Conservation (phyloP, 176 grass and related monocot species). For the Phyllostachys edulis region DNA sequence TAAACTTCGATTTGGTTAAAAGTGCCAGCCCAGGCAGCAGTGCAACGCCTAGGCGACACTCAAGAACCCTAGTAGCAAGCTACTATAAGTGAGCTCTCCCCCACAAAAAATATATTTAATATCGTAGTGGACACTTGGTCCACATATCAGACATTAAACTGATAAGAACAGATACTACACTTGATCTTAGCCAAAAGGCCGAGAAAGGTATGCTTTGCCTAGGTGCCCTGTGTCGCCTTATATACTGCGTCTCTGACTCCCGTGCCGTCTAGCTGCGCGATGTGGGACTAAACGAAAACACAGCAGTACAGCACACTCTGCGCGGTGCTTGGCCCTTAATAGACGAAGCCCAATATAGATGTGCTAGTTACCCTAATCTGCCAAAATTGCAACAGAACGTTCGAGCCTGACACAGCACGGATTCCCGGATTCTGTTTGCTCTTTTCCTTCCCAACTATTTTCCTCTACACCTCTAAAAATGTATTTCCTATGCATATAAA, state of each 20-base stretch:
- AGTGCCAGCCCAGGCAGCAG: not conserved
- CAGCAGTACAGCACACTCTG: not conserved
- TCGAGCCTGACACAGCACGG: not conserved
- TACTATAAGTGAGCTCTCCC: not conserved
- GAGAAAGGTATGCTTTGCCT: conserved; percentile 54
- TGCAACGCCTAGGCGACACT: conserved; percentile 12
- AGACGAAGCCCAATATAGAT: not conserved
- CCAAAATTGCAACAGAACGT: not conserved
- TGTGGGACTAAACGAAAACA: not conserved
- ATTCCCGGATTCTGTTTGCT: not conserved
- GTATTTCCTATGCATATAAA: too few relatives aligned
- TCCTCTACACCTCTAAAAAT: not conserved
- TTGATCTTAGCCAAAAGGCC: conserved; percentile 85
- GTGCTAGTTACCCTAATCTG: not conserved
- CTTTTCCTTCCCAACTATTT: not conserved
- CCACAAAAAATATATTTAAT: conserved; percentile 61
- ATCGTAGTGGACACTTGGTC: conserved; percentile 32
- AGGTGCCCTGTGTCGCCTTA: rapidly evolving
- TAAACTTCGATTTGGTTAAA: not conserved
- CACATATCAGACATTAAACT: conserved; percentile 67
- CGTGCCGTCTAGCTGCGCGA: not conserved
- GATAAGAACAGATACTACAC: conserved; percentile 70
- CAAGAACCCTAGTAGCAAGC: conserved; percentile 27
- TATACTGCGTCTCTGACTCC: not conserved
- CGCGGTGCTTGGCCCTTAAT: not conserved